Evolutionary conservation across 805 yeast genomes (phyloP), one percentile per base, ranked within the genome.

Genomic region (Wickerhamomyces bisporus): DNA sequence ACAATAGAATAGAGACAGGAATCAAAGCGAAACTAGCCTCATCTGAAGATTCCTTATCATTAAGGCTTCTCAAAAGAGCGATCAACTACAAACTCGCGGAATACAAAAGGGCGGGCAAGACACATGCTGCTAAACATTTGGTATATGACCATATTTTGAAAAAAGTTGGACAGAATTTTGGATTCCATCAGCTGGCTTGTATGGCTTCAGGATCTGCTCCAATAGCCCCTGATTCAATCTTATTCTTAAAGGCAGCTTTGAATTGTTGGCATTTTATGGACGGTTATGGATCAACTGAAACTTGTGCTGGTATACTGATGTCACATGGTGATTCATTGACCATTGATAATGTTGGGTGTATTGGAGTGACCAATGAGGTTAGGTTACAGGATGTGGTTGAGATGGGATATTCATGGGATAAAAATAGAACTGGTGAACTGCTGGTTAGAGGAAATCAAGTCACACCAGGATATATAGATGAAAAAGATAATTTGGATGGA

Each of bases 241-340:
- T 62, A 44, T 79, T 76, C 53, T 52, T 79, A 43, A 71, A 72
- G 51, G 73, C 74, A 6, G 60, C 76, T 0, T 64, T 79, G 30
- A 68, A 69, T 30, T 49, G 66, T 25, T 52, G 63, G 2, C 8
- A 27, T 6, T 52, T 75, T 42, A 42, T 60, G 11, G 77, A 73
- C 49, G 80, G 80, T 13, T 76, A 76, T 56, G 85, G 86, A 5
- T 61, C 75, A 43, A 78, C 85, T 6, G 87, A 80, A 56, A 66
- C 80, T 12, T 71, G 78, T 50, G 84, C 81, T 2, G 81, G 30
- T 9, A 11, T 27, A 6, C 13, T 79, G 4, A 51, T 71, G 36
- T 58, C 66, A 19, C 45, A 65, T 8, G 55, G 69, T 8, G 55
- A 54, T 32, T 58, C 61, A 7, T 62, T 48, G 40, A 77, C 69